Percentiles rank a stretch among this genome's conserved stretches.
phyloP scores from a whole-genome alignment of 2,329 filamentous ascomycete genomes.

The Colletotrichum musicola region DNA sequence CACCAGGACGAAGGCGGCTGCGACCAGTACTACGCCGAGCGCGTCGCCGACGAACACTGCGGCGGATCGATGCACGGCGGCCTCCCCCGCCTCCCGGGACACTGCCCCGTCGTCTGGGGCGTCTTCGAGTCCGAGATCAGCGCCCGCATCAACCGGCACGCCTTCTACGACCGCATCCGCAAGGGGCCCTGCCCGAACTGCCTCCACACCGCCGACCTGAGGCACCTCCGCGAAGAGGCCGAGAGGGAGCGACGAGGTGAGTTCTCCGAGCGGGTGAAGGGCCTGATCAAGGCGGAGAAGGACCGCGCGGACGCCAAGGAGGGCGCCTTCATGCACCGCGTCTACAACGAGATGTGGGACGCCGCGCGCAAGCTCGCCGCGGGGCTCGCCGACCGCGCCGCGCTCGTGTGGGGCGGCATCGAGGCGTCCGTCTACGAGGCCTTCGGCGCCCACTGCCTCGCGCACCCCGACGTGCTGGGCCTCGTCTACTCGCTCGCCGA shows the following conservation, averaged over 20 bases:
- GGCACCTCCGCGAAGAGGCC: slow-evolving; percentile 1
- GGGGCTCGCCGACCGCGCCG: slow-evolving; percentile 2
- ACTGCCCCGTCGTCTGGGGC: slow-evolving; percentile 24
- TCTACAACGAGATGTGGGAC: slow-evolving; percentile 27
- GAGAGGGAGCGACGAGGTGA: slow-evolving; percentile 7
- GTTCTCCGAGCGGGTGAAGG: slow-evolving; percentile 14
- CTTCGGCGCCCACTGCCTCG: slow-evolving; percentile 12
- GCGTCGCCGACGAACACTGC: slow-evolving; percentile 13
- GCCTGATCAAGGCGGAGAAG: neutral
- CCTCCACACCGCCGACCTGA: neutral
- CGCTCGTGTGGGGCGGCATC: slow-evolving; percentile 20
- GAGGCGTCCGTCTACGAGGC: slow-evolving; percentile 16
- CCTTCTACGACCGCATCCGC: neutral
- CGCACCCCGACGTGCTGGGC: neutral
- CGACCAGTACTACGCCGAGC: slow-evolving; percentile 31
- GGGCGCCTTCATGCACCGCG: slow-evolving; percentile 8
- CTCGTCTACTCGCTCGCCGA: slow-evolving; percentile 6
- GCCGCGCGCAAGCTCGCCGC: slow-evolving; percentile 12
- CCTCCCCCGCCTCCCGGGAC: neutral
- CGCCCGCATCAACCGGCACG: slow-evolving; percentile 13
- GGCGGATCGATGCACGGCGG: slow-evolving; percentile 7
- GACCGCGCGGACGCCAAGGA: neutral
- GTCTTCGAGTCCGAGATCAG: slow-evolving; percentile 26
- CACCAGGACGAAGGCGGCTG: slow-evolving; percentile 11
- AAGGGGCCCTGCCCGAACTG: slow-evolving; percentile 17